A percentile compares a stretch with the other conserved stretches of the same genome.
phyloP scores from a whole-genome alignment of 116 monocot genomes.

The Zostera marina region DNA sequence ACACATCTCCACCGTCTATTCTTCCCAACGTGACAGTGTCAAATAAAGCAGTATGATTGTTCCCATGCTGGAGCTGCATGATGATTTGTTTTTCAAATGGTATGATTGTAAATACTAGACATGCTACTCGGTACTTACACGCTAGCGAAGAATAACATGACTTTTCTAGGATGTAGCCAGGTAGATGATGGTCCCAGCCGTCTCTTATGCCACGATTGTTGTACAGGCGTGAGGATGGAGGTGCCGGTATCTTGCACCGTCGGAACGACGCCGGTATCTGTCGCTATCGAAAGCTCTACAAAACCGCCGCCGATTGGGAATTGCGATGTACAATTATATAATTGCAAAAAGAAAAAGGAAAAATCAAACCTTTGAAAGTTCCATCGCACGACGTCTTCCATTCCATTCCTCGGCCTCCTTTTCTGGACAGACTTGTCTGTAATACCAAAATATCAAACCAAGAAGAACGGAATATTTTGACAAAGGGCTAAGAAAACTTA shows the following conservation, averaged over 20 bases:
- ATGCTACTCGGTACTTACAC: slow-evolving; percentile 26
- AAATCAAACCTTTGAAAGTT: not conserved
- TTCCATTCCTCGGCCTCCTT: slow-evolving; percentile 6
- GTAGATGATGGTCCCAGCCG: not conserved
- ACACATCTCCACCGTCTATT: slow-evolving; percentile 9
- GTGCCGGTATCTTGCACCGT: not conserved
- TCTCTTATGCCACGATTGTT: not conserved
- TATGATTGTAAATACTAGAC: too few species aligned
- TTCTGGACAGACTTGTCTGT: slow-evolving; percentile 9
- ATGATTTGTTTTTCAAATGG: too few species aligned
- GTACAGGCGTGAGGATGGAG: not conserved
- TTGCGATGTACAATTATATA: too few species aligned
- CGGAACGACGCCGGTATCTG: not conserved
- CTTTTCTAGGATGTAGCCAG: slow-evolving; percentile 18
- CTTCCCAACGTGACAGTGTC: slow-evolving; percentile 13
- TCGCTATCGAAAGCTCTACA: not conserved
- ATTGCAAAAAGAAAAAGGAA: not conserved
- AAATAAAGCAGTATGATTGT: slow-evolving; percentile 26
- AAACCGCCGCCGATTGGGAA: not conserved
- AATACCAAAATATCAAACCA: too few species aligned
- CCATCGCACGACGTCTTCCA: slow-evolving; percentile 2
- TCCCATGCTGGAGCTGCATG: slow-evolving; percentile 24
- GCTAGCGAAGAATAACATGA: slow-evolving; percentile 23
- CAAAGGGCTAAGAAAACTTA: not conserved
- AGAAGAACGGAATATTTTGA: too few species aligned